Base-by-base conservation (phyloP, 1,284 basidiomycete genomes). In the Puccinia sorghi region DNA sequence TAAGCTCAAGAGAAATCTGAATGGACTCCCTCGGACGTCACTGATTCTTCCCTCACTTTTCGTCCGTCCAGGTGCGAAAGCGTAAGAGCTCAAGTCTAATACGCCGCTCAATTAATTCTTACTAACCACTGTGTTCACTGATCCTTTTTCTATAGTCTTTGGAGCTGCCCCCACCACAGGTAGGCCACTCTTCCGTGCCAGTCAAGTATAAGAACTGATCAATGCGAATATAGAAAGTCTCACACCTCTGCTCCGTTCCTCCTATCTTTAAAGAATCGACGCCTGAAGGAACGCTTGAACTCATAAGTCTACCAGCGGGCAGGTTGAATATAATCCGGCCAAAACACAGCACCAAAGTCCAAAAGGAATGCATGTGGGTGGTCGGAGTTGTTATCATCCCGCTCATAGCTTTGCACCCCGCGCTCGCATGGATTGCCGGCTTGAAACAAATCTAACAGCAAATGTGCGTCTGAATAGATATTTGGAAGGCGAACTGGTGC, bases 321-420 rank as follows among this genome's bases (percentile, higher is more conserved):
- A 91, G 94, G 83, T 89, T 99, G 41, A 96, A 92, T 86, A 90
- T 98, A 80, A 90, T 96, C 78, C 90, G 96, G 67, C 92, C 93
- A 54, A 57, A 46, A 41, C 93, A 92, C 80, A 92, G 91, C 82
- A 91, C 97, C 82, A 91, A 96, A 82, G 92, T 93, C 54, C 92
- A 92, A 13, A 87, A 94, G 82, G 96, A 98, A 87, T 99, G 97
- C 93, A 97, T 99, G 94, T 96, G 84, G 83, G 93, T 87, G 37
- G 39, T 56, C 2, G 32, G 72, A 66, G 27, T 63, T 20, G 54
- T 69, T 57, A 11, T 61, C 17, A 11, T 61, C 17, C 32, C 37
- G 20, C 17, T 63, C 64, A 9, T 22, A 43, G 13, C 7, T 32
- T 32, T 32, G 32, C 32, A 32, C 12, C 64, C 25, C 41, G 22